Evolutionary conservation across 176 grass and related monocot species (phyloP), one percentile per base, ranked within the genome.

Genomic region (Urochloa ruziziensis): DNA sequence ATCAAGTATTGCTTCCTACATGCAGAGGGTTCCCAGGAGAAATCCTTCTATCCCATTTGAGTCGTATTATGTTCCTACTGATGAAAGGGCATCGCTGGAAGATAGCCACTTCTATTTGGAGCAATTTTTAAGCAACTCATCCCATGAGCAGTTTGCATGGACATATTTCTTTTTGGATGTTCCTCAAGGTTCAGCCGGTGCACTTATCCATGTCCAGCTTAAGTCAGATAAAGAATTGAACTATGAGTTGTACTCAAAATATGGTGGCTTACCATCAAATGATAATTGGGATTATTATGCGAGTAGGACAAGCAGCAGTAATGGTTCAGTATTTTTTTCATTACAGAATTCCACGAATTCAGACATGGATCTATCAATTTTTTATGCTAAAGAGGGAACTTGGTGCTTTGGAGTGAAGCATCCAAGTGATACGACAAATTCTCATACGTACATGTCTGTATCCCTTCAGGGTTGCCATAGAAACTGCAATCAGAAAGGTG

Each of bases 341-440:
- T 82, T 86, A 37, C 88, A 93, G 43, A 89, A 88, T 83, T 95
- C 91, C 48, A 86, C 75, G 3, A 86, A 75, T 69, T 79, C 84
- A 88, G 86, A 68, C 30, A 91, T 98, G 85, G 91, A 93, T 83
- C 81, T 98, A 75, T 98, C 88, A 89, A 86, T 98, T 81, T 91
- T 98, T 78, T 98, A 95, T 90, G 89, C 89, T n/a, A 95, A 88
- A 72, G 96, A 98, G 74, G 96, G 96, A 72, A 95, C 82, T 67
- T 98, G 96, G 96, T 89, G 87, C 81, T 78, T 98, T 83, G 96
- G 75, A 54, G 62, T 98, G 78, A 93, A 91, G 75, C 96, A 95
- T 93, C 93, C 96, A 90, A 78, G 48, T 80, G 57, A 82, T 49
- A 85, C 33, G 18, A 13, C 67, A 82, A 88, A 77, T 74, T 88